A percentile compares a stretch with the other conserved stretches of the same genome.
These are phyloP conservation scores for Pyrus pyrifolia DNA, from an alignment of 306 rosid species.

Conservation along the genomic window DNA sequence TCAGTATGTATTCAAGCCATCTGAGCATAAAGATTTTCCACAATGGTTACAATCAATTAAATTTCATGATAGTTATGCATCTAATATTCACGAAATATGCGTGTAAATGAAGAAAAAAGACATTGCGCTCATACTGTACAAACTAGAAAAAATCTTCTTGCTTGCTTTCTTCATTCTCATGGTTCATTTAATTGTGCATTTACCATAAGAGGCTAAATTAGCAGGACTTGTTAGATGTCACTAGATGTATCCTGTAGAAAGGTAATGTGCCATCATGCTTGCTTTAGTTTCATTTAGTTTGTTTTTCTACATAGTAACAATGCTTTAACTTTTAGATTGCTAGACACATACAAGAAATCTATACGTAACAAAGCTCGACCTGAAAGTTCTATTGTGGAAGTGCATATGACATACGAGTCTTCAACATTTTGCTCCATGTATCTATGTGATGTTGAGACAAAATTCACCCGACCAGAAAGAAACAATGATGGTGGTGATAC, in stretches of 20 bases:
- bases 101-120: background rate
- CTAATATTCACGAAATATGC: background rate
- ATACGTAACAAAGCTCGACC: background rate
- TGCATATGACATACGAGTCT: background rate
- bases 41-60: background rate
- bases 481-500: background rate
- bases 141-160: slow-evolving; percentile 5
- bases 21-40: background rate
- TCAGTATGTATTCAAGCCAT: background rate
- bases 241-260: slow-evolving; percentile 8
- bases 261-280: background rate
- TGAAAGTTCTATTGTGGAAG: background rate
- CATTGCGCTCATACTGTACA: background rate
- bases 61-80: background rate
- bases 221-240: background rate
- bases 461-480: background rate
- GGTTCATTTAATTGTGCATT: background rate
- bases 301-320: background rate
- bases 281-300: background rate
- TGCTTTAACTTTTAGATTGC: background rate
- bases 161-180: background rate
- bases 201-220: background rate
- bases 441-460: background rate
- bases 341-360: background rate
- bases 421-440: background rate